These are phyloP conservation scores for Lentinus brumalis DNA, from an alignment of 768 basidiomycete genomes.

Conservation along the genomic window DNA sequence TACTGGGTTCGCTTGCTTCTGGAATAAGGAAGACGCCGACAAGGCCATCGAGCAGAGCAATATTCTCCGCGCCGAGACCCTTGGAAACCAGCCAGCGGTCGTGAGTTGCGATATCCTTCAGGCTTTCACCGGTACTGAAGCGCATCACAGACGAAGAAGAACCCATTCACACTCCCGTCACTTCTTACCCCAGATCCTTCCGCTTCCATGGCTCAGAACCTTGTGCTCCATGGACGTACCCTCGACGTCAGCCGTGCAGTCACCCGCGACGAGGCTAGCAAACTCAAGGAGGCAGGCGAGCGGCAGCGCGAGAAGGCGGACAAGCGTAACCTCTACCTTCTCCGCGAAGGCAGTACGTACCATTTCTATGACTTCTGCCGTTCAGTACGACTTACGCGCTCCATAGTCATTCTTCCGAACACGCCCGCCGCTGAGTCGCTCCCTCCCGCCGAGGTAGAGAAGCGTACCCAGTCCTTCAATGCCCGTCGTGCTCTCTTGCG, in stretches of 20 bases:
- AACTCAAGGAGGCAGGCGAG: conserved; percentile 88
- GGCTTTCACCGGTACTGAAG: background rate
- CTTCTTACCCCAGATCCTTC: conserved; percentile 95
- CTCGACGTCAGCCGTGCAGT: conserved; percentile 91
- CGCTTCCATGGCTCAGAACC: conserved; percentile 72
- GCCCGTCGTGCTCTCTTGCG: conserved; percentile 81
- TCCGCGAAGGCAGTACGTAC: conserved; percentile 89
- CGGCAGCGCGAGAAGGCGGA: conserved; percentile 86
- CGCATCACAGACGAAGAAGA: conserved; percentile 57
- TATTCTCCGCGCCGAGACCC: conserved; percentile 64
- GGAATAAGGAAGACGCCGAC: conserved; percentile 90
- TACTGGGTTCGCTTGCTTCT: conserved; percentile 96
- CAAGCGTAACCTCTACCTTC: conserved; percentile 92
- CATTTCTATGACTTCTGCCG: background rate
- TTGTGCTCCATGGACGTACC: conserved; percentile 91
- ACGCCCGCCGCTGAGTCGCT: conserved; percentile 76
- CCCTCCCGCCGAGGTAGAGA: conserved; percentile 76
- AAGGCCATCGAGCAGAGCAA: conserved; percentile 82
- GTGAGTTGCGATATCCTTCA: conserved; percentile 9
- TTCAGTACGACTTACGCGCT: conserved; percentile 4
- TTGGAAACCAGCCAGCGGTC: conserved; percentile 41
- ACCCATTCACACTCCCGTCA: conserved; percentile 86
- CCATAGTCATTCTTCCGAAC: conserved; percentile 85
- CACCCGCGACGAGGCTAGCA: conserved; percentile 83
- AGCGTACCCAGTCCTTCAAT: conserved; percentile 82